Base-by-base conservation (phyloP, 768 basidiomycete species). In the Boletus vinaceobasis region DNA sequence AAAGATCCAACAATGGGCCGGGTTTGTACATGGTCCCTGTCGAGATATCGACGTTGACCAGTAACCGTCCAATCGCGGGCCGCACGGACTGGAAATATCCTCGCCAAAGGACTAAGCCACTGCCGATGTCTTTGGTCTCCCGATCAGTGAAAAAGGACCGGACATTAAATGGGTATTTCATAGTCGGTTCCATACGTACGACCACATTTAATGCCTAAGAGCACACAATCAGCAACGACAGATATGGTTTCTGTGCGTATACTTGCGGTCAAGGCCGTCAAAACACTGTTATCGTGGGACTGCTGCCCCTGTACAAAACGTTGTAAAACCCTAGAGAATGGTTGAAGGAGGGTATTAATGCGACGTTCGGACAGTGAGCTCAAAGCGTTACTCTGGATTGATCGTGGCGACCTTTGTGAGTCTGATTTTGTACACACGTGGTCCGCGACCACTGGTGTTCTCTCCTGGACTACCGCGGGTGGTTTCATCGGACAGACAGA, bases 21-120 rank as follows among this genome's bases (percentile, higher is more conserved):
- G 79, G 70, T 60, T 81, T 82, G 65, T 85, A 90, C 85, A 92
- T 88, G 27, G 84, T 79, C 0, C 85, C 89, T 0, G 88, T 88
- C 0, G 85, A 82, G 44, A 90, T 87, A 57, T 92, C 90, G 58
- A 92, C 77, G 54, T 91, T 92, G 60, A 91, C 74, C 27, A 90
- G 67, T 61, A 92, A 79, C 0, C 73, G 73, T 0, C 83, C 83
- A 17, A 84, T 76, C 0, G 80, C 81, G 4, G 89, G 88, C 21
- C 90, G 77, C 13, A 90, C 78, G 0, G 86, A 87, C 65, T 91
- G 90, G 70, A 92, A 91, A 52, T 87, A 90, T 0, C 90, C 90
- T 4, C 89, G 77, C 88, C 88, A 88, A 0, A 90, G 75, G 14
- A 82, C 78, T 4, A 92, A 75, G 0, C 90, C 89, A 0, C 67